Evolutionary conservation across 2,329 filamentous ascomycete genomes (phyloP).

Genomic region (Dactylellina parvicollis): DNA sequence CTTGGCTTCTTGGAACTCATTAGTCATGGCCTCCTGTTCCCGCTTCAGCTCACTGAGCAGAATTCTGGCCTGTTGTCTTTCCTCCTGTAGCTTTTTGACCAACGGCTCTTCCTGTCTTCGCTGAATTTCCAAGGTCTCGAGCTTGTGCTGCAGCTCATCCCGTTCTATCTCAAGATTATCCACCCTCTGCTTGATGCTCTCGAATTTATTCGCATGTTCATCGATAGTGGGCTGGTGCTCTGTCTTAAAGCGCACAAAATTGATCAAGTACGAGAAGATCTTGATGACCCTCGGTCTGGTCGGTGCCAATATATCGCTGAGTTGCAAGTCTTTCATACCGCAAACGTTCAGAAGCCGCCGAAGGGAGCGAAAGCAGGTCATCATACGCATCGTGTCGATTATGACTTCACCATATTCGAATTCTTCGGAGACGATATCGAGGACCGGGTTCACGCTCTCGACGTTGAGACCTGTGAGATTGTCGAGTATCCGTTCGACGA

Average conservation of each 20-base stretch:
- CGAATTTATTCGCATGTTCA: conserved; percentile 89
- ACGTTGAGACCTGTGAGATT: conserved; percentile 91
- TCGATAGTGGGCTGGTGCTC: conserved; percentile 90
- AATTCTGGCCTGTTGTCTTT: conserved; percentile 79
- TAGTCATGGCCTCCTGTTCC: conserved; percentile 74
- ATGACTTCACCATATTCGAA: conserved; percentile 86
- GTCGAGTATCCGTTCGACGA: conserved; percentile 97
- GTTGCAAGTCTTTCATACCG: conserved; percentile 91
- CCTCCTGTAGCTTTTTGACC: conserved; percentile 81
- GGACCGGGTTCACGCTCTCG: conserved; percentile 91
- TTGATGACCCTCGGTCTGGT: conserved; percentile 90
- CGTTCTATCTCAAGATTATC: conserved; percentile 87
- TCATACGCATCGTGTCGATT: conserved; percentile 86
- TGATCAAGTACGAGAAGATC: conserved; percentile 97
- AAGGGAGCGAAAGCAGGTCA: conserved; percentile 92
- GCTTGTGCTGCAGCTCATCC: conserved; percentile 80
- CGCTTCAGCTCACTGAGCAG: conserved; percentile 67
- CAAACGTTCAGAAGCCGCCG: conserved; percentile 84
- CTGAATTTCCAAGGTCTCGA: conserved; percentile 83
- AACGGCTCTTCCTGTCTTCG: conserved; percentile 82
- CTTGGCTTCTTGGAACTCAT: conserved; percentile 64
- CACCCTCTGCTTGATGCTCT: conserved; percentile 85
- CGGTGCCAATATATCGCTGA: conserved; percentile 89
- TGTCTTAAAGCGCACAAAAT: conserved; percentile 91
- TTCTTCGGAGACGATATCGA: conserved; percentile 88